Evolutionary conservation across 768 basidiomycete genomes (phyloP).

Genomic region (Coprinopsis cinerea): DNA sequence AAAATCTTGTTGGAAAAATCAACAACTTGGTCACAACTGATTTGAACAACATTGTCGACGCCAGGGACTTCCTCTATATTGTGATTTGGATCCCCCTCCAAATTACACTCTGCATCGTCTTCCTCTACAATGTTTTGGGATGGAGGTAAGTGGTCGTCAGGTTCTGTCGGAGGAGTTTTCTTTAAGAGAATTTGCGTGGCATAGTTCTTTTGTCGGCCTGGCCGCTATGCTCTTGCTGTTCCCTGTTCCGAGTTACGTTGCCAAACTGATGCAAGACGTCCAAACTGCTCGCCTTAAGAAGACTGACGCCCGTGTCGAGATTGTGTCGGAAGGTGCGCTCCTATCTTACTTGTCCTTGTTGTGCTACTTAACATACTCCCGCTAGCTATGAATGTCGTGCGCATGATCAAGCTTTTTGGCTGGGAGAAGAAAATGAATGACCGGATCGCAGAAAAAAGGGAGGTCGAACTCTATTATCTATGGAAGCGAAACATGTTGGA

Average conservation of each 20-base stretch:
- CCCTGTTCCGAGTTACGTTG: conserved; percentile 55
- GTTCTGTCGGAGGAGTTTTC: background rate
- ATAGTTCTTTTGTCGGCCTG: conserved; percentile 56
- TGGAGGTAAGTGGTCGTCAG: conserved; percentile 34
- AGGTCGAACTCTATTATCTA: conserved; percentile 54
- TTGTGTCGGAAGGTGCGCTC: conserved; percentile 50
- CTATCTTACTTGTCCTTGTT: background rate
- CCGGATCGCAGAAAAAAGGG: conserved; percentile 52
- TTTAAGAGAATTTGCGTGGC: background rate
- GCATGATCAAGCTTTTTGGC: conserved; percentile 70
- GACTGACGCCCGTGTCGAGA: conserved; percentile 56
- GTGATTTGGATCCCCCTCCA: conserved; percentile 38
- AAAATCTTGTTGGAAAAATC: conserved; percentile 66
- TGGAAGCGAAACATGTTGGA: conserved; percentile 51
- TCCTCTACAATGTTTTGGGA: conserved; percentile 43
- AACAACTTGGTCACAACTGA: conserved; percentile 77
- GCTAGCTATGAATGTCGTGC: conserved; percentile 47
- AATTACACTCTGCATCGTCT: conserved; percentile 32
- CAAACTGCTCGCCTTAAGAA: conserved; percentile 46
- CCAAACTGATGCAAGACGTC: conserved; percentile 42
- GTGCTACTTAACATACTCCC: conserved; percentile 16
- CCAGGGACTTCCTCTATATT: conserved; percentile 31
- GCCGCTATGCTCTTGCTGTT: conserved; percentile 44
- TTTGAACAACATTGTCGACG: conserved; percentile 32
- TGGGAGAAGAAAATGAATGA: conserved; percentile 56